Evolutionary conservation across 805 yeast species (phyloP).

Genomic region (Candida alai): DNA sequence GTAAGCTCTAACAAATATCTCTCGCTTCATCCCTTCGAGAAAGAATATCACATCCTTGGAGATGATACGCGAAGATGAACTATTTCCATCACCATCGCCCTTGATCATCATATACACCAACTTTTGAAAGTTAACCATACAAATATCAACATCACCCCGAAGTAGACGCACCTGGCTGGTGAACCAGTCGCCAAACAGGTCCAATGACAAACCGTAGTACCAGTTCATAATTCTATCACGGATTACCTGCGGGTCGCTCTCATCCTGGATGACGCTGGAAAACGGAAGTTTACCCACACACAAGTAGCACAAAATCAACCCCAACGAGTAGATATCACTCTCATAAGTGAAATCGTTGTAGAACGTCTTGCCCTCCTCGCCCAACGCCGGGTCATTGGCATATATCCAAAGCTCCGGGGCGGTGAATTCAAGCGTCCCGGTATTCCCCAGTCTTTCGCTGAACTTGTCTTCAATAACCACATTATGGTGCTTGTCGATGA

Average conservation of each 20-base stretch:
- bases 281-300: slow-evolving; percentile 73
- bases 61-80: slow-evolving; percentile 6
- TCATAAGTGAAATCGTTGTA: slow-evolving; percentile 59
- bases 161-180: background rate
- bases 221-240: slow-evolving; percentile 26
- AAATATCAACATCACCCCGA: slow-evolving; percentile 1
- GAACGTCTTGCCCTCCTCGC: slow-evolving; percentile 32
- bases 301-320: slow-evolving; percentile 73
- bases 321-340: slow-evolving; percentile 80
- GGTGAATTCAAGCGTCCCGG: slow-evolving; percentile 84
- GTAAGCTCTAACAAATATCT: slow-evolving; percentile 6
- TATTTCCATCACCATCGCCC: slow-evolving; percentile 15
- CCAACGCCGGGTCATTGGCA: slow-evolving; percentile 17
- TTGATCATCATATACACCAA: slow-evolving; percentile 31
- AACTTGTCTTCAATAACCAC: slow-evolving; percentile 7
- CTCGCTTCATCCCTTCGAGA: slow-evolving; percentile 21
- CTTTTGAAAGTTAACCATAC: slow-evolving; percentile 12
- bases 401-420: slow-evolving; percentile 73
- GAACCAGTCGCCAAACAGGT: slow-evolving; percentile 26
- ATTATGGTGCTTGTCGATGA: slow-evolving; percentile 50
- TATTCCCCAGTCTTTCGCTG: slow-evolving; percentile 67
- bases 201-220: slow-evolving; percentile 21
- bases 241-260: slow-evolving; percentile 27
- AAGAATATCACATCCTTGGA: slow-evolving; percentile 17
- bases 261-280: slow-evolving; percentile 14